A percentile compares a stretch with the other conserved stretches of the same genome.
Conservation (phyloP, 1,139 yeast species). For the Zygosaccharomyces sapae region DNA sequence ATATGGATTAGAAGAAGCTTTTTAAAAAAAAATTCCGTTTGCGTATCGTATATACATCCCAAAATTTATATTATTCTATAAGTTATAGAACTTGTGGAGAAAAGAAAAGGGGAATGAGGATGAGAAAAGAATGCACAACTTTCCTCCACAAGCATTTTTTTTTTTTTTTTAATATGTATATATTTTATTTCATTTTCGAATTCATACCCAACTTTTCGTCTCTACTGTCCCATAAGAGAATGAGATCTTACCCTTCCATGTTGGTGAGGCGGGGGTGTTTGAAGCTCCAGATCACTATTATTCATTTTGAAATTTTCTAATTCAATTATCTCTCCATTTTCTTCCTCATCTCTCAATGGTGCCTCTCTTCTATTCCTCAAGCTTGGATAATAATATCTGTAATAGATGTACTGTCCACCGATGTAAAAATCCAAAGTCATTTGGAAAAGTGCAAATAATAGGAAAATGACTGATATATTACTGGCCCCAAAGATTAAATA, state of each 20-base stretch:
- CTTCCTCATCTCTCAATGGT: neutral
- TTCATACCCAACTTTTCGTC: neutral
- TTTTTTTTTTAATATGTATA: no score
- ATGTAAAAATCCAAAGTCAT: constrained; percentile 71
- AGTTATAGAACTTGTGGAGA: neutral
- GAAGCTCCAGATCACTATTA: constrained; percentile 1
- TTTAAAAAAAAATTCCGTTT: neutral
- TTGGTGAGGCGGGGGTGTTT: constrained; percentile 11
- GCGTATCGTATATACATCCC: neutral
- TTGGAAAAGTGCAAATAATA: constrained; percentile 77
- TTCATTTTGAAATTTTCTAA: constrained; percentile 13
- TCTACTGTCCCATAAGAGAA: neutral
- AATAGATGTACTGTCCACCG: constrained; percentile 69
- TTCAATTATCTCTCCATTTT: constrained; percentile 10
- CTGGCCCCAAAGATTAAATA: constrained; percentile 73
- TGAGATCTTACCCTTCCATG: constrained; percentile 2
- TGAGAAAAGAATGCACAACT: neutral
- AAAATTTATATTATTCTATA: constrained; percentile 1
- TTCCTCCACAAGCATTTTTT: neutral
- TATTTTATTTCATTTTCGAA: no score
- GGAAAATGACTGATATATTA: constrained; percentile 62
- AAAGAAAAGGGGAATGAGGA: neutral
- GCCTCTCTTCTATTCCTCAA: constrained; percentile 10
- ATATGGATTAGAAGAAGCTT: neutral
- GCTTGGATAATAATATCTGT: constrained; percentile 39